phyloP scores from a whole-genome alignment of 2,329 filamentous ascomycete species.

The Penicillium sp. region DNA sequence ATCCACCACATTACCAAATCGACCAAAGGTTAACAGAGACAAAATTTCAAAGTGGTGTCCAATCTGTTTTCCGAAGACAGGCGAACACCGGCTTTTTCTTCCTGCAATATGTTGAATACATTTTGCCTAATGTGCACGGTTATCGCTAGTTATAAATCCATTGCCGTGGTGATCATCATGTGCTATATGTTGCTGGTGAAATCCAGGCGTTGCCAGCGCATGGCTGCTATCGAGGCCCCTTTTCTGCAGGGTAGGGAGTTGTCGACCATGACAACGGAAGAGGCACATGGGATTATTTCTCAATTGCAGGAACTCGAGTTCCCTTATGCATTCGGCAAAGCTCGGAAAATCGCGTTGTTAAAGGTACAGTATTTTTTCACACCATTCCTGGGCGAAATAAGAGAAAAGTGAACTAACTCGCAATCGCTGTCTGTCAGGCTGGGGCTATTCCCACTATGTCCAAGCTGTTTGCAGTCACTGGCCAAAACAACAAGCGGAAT shows the following conservation, averaged over 20 bases:
- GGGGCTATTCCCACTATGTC: constrained; percentile 56
- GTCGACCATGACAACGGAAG: constrained; percentile 34
- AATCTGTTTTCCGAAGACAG: no score
- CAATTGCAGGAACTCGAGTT: constrained; percentile 36
- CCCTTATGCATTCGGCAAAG: constrained; percentile 31
- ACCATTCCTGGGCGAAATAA: neutral
- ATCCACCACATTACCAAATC: no score
- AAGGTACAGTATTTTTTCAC: constrained; percentile 21
- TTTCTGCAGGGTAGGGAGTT: constrained; percentile 12
- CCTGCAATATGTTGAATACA: neutral
- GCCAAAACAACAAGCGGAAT: constrained; percentile 46
- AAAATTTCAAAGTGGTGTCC: no score
- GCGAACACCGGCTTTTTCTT: no score
- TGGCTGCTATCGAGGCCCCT: neutral
- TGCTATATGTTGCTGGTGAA: neutral
- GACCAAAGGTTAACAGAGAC: no score
- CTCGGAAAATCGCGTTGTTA: constrained; percentile 27
- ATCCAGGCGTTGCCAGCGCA: constrained; percentile 3
- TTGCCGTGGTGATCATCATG: neutral
- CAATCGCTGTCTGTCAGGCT: constrained; percentile 28
- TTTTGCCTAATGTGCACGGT: neutral
- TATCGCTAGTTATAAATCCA: neutral
- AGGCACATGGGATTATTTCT: constrained; percentile 30
- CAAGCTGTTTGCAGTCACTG: constrained; percentile 47
- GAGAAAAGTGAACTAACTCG: neutral